Percentiles rank a stretch among this genome's conserved stretches.
Conservation (phyloP, 2,329 filamentous ascomycete species). For the Talaromyces marneffei region DNA sequence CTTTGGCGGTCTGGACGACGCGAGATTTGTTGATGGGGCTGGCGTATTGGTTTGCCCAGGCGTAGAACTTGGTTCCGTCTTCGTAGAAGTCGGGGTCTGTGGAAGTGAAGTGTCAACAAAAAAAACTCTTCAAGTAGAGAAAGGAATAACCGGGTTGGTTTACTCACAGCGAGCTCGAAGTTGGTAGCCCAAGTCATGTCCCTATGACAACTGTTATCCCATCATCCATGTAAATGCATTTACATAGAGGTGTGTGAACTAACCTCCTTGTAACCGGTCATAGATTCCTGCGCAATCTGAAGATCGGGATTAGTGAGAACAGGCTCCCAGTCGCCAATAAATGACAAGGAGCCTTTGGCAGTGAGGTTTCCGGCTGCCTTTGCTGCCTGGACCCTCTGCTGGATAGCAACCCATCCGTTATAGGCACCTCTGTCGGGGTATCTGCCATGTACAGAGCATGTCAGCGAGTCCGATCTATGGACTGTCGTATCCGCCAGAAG, state of each 20-base stretch:
- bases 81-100: constrained; percentile 46
- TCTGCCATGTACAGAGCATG: not conserved
- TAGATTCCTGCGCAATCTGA: constrained; percentile 55
- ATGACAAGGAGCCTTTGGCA: constrained; percentile 49
- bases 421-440: constrained; percentile 56
- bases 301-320: constrained; percentile 50
- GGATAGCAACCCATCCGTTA: constrained; percentile 46
- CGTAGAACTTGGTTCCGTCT: constrained; percentile 48
- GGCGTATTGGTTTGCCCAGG: constrained; percentile 63
- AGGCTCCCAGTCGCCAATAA: constrained; percentile 55
- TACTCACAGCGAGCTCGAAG: constrained; percentile 4
- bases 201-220: not conserved
- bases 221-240: too few species aligned
- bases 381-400: constrained; percentile 43
- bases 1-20: constrained; percentile 56
- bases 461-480: too few species aligned
- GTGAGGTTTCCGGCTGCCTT: constrained; percentile 40
- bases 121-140: too few species aligned
- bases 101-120: not conserved
- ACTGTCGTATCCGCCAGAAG: not conserved
- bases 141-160: not conserved
- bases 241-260: too few species aligned
- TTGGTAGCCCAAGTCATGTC: constrained; percentile 8
- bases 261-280: constrained; percentile 57
- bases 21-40: constrained; percentile 32